These are phyloP conservation scores for Neoarthrinium moseri DNA, from an alignment of 2,329 filamentous ascomycete genomes.

Conservation along the genomic window DNA sequence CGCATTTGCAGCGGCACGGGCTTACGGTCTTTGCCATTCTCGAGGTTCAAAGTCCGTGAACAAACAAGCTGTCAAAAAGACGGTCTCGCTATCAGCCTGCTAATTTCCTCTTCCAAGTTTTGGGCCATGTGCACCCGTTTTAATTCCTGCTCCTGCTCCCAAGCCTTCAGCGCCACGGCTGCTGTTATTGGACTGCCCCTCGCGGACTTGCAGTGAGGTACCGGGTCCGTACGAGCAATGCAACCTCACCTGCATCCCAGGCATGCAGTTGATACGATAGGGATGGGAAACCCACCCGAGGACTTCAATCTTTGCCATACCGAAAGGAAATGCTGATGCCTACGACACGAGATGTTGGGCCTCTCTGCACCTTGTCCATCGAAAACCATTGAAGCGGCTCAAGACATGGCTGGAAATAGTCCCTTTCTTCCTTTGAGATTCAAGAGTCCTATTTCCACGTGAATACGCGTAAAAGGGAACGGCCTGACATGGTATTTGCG, in stretches of 20 bases:
- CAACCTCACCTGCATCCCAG: slow-evolving; percentile 7
- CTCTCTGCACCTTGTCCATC: no score
- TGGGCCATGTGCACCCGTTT: background rate
- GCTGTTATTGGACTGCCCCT: slow-evolving; percentile 4
- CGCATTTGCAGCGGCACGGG: background rate
- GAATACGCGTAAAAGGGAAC: no score
- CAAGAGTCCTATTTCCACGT: no score
- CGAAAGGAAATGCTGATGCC: no score
- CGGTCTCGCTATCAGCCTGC: background rate
- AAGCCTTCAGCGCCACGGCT: background rate
- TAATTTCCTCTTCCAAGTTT: slow-evolving; percentile 12
- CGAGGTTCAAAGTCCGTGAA: background rate
- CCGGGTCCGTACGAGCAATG: slow-evolving; percentile 7
- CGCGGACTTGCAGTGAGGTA: slow-evolving; percentile 1
- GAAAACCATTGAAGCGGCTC: no score
- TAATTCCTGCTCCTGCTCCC: slow-evolving; percentile 1
- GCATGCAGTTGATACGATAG: background rate
- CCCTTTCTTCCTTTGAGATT: no score
- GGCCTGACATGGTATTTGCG: no score
- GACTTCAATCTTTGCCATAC: background rate
- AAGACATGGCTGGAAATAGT: no score
- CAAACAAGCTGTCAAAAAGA: background rate
- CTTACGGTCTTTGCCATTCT: slow-evolving; percentile 4
- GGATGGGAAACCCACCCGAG: background rate
- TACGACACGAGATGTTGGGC: no score